Percentiles rank a stretch among this genome's conserved stretches.
These are phyloP conservation scores for Erysimum cheiri DNA, from an alignment of 441 rosid genomes.

Conservation along the genomic window DNA sequence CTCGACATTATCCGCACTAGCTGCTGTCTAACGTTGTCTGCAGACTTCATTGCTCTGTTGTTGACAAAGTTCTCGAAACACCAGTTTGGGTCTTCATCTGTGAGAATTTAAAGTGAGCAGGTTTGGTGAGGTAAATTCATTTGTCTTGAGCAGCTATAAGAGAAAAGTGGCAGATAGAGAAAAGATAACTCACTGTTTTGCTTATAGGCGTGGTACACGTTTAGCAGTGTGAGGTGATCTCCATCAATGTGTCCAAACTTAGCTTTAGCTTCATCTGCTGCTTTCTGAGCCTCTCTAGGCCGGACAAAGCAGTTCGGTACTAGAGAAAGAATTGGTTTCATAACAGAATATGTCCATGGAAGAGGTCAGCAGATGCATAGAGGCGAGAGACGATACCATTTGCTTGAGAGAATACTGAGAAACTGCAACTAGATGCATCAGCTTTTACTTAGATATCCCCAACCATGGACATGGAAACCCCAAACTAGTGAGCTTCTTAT, in stretches of 20 bases:
- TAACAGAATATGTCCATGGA: slow-evolving; percentile 98
- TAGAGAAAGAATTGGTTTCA: slow-evolving; percentile 87
- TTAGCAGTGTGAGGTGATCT: slow-evolving; percentile 89
- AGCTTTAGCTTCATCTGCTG: slow-evolving; percentile 56
- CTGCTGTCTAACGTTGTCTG: too few relatives aligned
- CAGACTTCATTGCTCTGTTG: too few relatives aligned
- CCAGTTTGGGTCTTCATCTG: too few relatives aligned
- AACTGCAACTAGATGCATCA: slow-evolving; percentile 99
- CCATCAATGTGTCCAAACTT: slow-evolving; percentile 95
- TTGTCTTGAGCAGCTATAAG: not conserved
- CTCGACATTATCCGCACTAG: too few relatives aligned
- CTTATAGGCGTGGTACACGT: slow-evolving; percentile 90
- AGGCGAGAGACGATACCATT: slow-evolving; percentile 88
- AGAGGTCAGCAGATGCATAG: slow-evolving; percentile 97
- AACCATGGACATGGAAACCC: slow-evolving; percentile 71
- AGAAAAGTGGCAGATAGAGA: not conserved
- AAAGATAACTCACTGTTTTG: slow-evolving; percentile 69
- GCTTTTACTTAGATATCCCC: slow-evolving; percentile 86
- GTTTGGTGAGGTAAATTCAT: not conserved
- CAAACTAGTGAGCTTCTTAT: slow-evolving; percentile 78
- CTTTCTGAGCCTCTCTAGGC: slow-evolving; percentile 96
- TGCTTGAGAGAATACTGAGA: slow-evolving; percentile 99
- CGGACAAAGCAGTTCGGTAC: slow-evolving; percentile 99
- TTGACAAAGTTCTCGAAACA: too few relatives aligned
- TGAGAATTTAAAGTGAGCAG: slow-evolving; percentile 6